Evolutionary conservation across 352 stramenopile genomes (phyloP).

Genomic region (Pythium aquatile): DNA sequence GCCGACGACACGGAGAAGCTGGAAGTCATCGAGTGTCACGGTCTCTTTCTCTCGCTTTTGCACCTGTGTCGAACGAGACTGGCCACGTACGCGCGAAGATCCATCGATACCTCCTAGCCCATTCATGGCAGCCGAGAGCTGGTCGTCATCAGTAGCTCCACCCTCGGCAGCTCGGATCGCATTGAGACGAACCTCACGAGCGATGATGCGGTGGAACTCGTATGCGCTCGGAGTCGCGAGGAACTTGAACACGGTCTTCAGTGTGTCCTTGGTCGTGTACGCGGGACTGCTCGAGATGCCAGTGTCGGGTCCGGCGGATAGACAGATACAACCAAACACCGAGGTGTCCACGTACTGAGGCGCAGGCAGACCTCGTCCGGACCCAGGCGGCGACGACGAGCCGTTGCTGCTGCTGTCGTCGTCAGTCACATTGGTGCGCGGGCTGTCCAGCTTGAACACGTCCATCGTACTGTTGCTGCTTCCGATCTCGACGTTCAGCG

Average conservation of each 20-base stretch:
- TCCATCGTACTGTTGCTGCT: slow-evolving; percentile 18
- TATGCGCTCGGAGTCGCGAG: slow-evolving; percentile 70
- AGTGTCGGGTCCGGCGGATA: slow-evolving; percentile 70
- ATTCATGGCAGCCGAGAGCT: slow-evolving; percentile 9
- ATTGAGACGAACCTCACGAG: slow-evolving; percentile 49
- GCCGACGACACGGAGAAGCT: slow-evolving; percentile 96
- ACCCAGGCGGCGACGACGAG: slow-evolving; percentile 23
- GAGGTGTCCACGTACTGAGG: slow-evolving; percentile 23
- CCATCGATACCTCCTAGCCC: slow-evolving; percentile 7
- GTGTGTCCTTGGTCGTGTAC: slow-evolving; percentile 65
- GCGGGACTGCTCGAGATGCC: slow-evolving; percentile 53
- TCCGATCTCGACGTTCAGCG: slow-evolving; percentile 50
- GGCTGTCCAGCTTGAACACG: slow-evolving; percentile 6
- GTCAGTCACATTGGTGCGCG: slow-evolving; percentile 2
- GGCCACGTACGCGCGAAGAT: slow-evolving; percentile 19
- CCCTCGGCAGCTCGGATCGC: slow-evolving; percentile 32
- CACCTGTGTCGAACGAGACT: slow-evolving; percentile 18
- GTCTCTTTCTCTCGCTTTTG: slow-evolving; percentile 40
- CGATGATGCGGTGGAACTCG: slow-evolving; percentile 67
- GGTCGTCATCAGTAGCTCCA: slow-evolving; percentile 3
- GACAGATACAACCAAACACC: slow-evolving; percentile 67
- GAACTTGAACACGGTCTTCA: slow-evolving; percentile 85
- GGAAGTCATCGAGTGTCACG: slow-evolving; percentile 93
- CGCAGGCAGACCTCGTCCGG: slow-evolving; percentile 10
- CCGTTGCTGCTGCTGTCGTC: slow-evolving; percentile 15